Evolutionary conservation across 345 rosid species (phyloP).

Genomic region (Sisymbrium irio): DNA sequence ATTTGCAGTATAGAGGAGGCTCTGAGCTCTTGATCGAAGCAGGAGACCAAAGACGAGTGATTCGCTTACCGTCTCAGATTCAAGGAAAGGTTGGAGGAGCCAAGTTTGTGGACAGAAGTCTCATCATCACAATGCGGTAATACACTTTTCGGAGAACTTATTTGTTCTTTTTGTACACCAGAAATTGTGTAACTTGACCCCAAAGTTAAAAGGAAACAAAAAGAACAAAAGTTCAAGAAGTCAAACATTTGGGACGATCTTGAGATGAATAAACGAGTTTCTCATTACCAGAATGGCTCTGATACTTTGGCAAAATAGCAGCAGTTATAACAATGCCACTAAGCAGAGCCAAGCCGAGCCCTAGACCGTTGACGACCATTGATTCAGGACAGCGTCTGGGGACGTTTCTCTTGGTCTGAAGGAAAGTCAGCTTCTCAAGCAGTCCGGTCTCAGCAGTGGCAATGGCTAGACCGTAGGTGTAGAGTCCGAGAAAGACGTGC

Average conservation of each 20-base stretch:
- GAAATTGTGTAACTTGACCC: constrained; percentile 2
- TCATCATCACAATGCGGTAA: constrained; percentile 66
- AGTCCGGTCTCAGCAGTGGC: constrained; percentile 89
- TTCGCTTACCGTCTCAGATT: constrained; percentile 57
- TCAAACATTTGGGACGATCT: constrained; percentile 46
- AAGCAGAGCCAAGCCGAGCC: constrained; percentile 69
- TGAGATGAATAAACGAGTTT: constrained; percentile 47
- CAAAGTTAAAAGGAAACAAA: not conserved
- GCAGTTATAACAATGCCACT: constrained; percentile 62
- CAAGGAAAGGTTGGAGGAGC: constrained; percentile 92
- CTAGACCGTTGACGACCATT: constrained; percentile 62
- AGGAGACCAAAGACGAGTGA: constrained; percentile 84
- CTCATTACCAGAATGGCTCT: constrained; percentile 16
- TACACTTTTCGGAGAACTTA: not conserved
- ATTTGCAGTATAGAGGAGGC: constrained; percentile 85
- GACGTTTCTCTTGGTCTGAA: constrained; percentile 51
- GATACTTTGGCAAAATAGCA: constrained; percentile 62
- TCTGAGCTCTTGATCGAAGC: constrained; percentile 87
- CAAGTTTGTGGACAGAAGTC: constrained; percentile 68
- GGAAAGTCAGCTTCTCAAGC: constrained; percentile 67
- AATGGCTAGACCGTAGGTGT: constrained; percentile 78
- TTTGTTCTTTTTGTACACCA: constrained; percentile 19
- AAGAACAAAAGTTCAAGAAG: constrained; percentile 36
- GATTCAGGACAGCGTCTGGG: constrained; percentile 57
- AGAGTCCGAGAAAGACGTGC: constrained; percentile 90